Evolutionary conservation across 495 filamentous ascomycete genomes (phyloP).

Genomic region (Cryomyces minteri): DNA sequence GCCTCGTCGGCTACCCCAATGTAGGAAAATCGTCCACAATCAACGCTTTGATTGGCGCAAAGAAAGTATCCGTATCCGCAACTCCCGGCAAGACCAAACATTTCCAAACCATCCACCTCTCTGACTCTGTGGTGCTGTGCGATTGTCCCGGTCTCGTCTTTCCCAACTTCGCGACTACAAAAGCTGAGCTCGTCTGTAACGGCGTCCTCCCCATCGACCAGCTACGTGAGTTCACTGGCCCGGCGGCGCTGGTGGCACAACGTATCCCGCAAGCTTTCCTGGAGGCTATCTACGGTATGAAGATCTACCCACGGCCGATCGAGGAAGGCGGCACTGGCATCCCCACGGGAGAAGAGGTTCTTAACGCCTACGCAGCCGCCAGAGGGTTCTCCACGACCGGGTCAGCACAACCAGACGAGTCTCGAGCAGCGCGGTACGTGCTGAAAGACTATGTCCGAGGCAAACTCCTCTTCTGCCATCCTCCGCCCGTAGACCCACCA

Average conservation of each 20-base stretch:
- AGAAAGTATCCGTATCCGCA: constrained; percentile 95
- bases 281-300: constrained; percentile 84
- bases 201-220: constrained; percentile 97
- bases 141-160: constrained; percentile 99
- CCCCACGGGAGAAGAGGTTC: constrained; percentile 73
- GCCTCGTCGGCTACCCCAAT: constrained; percentile 95
- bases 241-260: constrained; percentile 67
- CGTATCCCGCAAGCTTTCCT: constrained; percentile 82
- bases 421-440: constrained; percentile 71
- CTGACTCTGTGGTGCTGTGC: constrained; percentile 74
- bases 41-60: constrained; percentile 92
- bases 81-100: constrained; percentile 99
- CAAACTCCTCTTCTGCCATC: constrained; percentile 81
- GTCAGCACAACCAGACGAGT: constrained; percentile 81
- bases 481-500: constrained; percentile 50
- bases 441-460: constrained; percentile 97
- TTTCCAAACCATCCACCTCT: constrained; percentile 95
- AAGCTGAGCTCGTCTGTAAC: constrained; percentile 90
- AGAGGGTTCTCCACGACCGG: constrained; percentile 79
- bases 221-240: constrained; percentile 83
- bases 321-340: constrained; percentile 91
- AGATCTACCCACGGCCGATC: constrained; percentile 58
- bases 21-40: constrained; percentile 98
- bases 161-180: constrained; percentile 92
- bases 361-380: constrained; percentile 72